Conservation (phyloP, 805 yeast species). For the Saturnispora sekii region DNA sequence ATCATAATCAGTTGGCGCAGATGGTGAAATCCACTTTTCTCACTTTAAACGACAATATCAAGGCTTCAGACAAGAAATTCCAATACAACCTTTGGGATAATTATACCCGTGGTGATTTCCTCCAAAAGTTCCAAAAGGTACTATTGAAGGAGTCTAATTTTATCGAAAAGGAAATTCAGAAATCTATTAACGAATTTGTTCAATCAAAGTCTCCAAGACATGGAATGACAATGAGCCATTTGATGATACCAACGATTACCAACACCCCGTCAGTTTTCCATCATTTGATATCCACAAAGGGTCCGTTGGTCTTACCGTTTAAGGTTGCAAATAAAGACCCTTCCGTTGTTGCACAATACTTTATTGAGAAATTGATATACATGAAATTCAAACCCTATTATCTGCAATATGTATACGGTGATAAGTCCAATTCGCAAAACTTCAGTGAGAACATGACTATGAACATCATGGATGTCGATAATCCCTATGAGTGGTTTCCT, state of each 20-base stretch:
- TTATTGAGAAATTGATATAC: slow-evolving; percentile 24
- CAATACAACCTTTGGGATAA: background rate
- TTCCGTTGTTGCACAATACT: slow-evolving; percentile 13
- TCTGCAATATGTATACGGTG: slow-evolving; percentile 21
- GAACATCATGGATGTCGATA: slow-evolving; percentile 35
- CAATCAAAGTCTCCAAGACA: background rate
- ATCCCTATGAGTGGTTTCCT: slow-evolving; percentile 78
- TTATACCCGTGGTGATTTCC: slow-evolving; percentile 1
- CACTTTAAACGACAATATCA: slow-evolving; percentile 9
- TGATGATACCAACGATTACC: slow-evolving; percentile 12
- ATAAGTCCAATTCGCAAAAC: slow-evolving; percentile 25
- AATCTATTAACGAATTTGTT: slow-evolving; percentile 1
- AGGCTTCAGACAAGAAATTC: background rate
- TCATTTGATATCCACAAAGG: slow-evolving; percentile 3
- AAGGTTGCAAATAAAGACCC: slow-evolving; percentile 1
- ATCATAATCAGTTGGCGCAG: too few relatives aligned
- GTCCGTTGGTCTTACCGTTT: background rate
- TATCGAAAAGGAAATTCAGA: slow-evolving; percentile 8
- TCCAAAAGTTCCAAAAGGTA: slow-evolving; percentile 7
- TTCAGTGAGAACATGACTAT: slow-evolving; percentile 27
- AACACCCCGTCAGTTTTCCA: slow-evolving; percentile 1
- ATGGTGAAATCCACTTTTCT: slow-evolving; percentile 8
- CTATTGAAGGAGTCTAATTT: slow-evolving; percentile 4
- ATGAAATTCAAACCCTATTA: slow-evolving; percentile 23
- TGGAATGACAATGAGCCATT: slow-evolving; percentile 2